These are phyloP conservation scores for Dendrobium officinale DNA, from an alignment of 106 monocot species.

Conservation along the genomic window DNA sequence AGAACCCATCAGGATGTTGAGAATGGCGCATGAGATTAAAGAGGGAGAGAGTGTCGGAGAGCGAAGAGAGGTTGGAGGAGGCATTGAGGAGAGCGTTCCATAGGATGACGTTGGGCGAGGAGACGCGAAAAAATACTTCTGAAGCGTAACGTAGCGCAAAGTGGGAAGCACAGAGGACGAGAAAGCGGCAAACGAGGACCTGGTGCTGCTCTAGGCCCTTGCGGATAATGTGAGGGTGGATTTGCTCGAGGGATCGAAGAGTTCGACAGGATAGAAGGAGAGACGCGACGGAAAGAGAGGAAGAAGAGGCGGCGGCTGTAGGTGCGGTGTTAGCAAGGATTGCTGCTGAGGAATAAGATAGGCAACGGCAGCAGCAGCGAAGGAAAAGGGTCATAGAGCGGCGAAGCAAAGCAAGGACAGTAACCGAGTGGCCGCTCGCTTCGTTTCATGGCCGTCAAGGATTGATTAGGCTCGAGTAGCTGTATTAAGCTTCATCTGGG, in stretches of 20 bases:
- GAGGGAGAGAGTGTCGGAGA: conserved; percentile 24
- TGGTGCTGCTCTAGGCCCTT: conserved; percentile 50
- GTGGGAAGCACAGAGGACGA: conserved; percentile 41
- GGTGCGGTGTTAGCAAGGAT: not conserved
- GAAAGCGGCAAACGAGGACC: conserved; percentile 47
- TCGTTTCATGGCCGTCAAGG: not conserved
- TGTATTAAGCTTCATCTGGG: no score
- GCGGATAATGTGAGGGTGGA: conserved; percentile 50
- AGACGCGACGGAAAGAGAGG: conserved; percentile 21
- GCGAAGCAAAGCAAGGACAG: not conserved
- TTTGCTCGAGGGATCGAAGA: conserved; percentile 25
- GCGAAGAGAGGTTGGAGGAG: conserved; percentile 26
- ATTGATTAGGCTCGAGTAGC: no score
- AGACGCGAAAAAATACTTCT: conserved; percentile 28
- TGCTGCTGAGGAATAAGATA: not conserved
- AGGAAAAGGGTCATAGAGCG: conserved; percentile 5
- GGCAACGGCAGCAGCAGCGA: conserved; percentile 1
- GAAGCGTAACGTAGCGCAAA: conserved; percentile 38
- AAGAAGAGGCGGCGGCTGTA: conserved; percentile 9
- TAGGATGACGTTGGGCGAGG: conserved; percentile 35
- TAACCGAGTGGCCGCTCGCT: not conserved
- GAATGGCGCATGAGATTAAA: conserved; percentile 34
- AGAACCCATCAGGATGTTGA: conserved; percentile 39
- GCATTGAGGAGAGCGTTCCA: conserved; percentile 62
- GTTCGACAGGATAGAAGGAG: conserved; percentile 30